Base-by-base conservation (phyloP, 306 rosid genomes). In the Quercus gilva region DNA sequence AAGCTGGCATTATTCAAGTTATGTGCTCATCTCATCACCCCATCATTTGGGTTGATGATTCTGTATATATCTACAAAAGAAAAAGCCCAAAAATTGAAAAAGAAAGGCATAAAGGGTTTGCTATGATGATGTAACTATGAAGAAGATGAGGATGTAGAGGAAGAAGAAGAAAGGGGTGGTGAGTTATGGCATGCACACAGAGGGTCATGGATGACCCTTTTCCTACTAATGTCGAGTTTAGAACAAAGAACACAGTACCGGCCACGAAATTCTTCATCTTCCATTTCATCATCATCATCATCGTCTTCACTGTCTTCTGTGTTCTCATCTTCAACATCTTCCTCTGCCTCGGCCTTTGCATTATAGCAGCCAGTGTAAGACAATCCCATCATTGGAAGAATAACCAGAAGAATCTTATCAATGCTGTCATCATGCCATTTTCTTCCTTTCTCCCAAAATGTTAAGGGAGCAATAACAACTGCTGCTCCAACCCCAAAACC, bases 401-500 rank as follows among this genome's bases (percentile, higher is more conserved):
- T 60, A 17, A 55, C 81, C 37, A 85, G 79, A 11, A 94, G 97
- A 79, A 87, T 72, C 75, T 70, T 86, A 14, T 91, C 92, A 9
- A 85, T 78, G 57, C 45, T 74, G 2, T 83, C 80, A 9, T 88
- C 86, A 2, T 82, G 78, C 99, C 99, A 94, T 52, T 86, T 87
- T 77, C 77, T 91, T 57, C 94, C 97, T 53, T 74, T 88, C 17
- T 88, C 90, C 95, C 93, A 91, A 55, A 91, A 53, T 81, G 82
- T 71, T 59, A 91, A 74, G 58, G 83, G 85, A 7, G 91, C 83
- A 80, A 90, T 85, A 51, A 87, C 74, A 6, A 79, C 80, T 72
- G 92, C 97, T 5, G 97, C 89, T 86, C 99, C 99, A 18, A 84
- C 88, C 57, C 99, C 99, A 49, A 88, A 94, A 10, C 99, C 99